Evolutionary conservation across 768 basidiomycete species (phyloP), one percentile per base, ranked within the genome.

Genomic region (Calocybe cyanea): DNA sequence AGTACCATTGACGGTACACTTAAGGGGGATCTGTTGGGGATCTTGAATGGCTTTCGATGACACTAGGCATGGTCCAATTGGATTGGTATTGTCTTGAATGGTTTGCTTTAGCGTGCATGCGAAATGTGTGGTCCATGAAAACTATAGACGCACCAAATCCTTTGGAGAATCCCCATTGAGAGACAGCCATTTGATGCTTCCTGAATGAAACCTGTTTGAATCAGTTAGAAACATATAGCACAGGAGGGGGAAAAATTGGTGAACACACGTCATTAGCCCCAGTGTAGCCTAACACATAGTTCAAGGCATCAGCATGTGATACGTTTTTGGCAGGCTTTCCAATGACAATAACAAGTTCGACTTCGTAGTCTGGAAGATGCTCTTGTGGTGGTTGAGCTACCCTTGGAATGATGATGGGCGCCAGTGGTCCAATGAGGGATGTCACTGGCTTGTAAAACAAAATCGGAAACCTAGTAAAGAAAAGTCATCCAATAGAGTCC

Each of bases 121-220:
- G 14, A 6, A 21, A n/a, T 33, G 10, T 11, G 11, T 8, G 20
- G 19, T 31, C 17, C 40, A 33, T n/a, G n/a, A 33, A 3, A 42
- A 21, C 25, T 7, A 4, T 14, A 33, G 17, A 55, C 75, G 19
- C 46, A 85, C 89, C 91, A 54, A 91, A 94, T 33, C 84, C 75
- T 63, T 94, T 94, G 20, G 88, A 90, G 64, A 90, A 92, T 23
- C 77, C 71, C 91, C 92, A 94, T 55, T 94, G 92, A 0, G 85
- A 83, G 8, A 84, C 82, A 3, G 80, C 78, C 65, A 87, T 68
- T 60, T 93, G 92, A 55, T 85, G 83, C 52, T 83, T 81, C 33
- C 92, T 78, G 77, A 92, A 91, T 4, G 89, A 91, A 2, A 87
- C 75, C 83, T 85, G 11, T 15, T 11, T 35, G 31, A 20, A 20